These are phyloP conservation scores for Paracamarosporium sp. DNA, from an alignment of 2,329 filamentous ascomycete species.

Conservation along the genomic window DNA sequence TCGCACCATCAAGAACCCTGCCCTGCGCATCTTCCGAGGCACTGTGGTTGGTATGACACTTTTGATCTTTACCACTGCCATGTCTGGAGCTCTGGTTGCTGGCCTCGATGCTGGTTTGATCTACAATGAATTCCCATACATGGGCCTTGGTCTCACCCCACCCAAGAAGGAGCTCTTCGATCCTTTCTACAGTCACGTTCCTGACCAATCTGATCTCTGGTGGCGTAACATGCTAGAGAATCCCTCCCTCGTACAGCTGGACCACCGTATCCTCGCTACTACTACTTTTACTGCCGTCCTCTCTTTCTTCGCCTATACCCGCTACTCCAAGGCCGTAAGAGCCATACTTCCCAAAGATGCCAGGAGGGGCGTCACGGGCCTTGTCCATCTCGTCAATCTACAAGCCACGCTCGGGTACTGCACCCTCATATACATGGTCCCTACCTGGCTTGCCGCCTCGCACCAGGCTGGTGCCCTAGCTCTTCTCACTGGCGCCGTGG, in stretches of 20 bases:
- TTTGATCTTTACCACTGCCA: conserved; percentile 86
- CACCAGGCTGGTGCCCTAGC: conserved; percentile 92
- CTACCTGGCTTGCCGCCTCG: conserved; percentile 82
- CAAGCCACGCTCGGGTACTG: conserved; percentile 88
- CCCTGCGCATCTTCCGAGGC: conserved; percentile 75
- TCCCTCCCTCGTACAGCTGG: conserved; percentile 91
- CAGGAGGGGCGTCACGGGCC: conserved; percentile 76
- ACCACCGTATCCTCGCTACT: conserved; percentile 90
- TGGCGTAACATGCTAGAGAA: conserved; percentile 99
- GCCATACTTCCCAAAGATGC: conserved; percentile 62
- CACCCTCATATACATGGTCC: conserved; percentile 93
- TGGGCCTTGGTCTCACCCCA: conserved; percentile 84
- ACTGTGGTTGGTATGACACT: conserved; percentile 73
- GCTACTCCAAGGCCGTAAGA: conserved; percentile 71
- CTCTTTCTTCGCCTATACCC: conserved; percentile 80
- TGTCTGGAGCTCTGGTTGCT: conserved; percentile 93
- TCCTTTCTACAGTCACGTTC: conserved; percentile 79
- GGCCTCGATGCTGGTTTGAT: conserved; percentile 96
- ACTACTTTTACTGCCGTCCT: conserved; percentile 86
- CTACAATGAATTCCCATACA: conserved; percentile 98
- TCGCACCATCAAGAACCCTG: conserved; percentile 66
- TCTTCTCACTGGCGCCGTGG: conserved; percentile 79
- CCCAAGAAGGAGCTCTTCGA: conserved; percentile 85
- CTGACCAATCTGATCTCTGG: conserved; percentile 83
- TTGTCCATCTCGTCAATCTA: conserved; percentile 81